phyloP scores from a whole-genome alignment of 257 asterid species.

The Ehretia macrophylla region DNA sequence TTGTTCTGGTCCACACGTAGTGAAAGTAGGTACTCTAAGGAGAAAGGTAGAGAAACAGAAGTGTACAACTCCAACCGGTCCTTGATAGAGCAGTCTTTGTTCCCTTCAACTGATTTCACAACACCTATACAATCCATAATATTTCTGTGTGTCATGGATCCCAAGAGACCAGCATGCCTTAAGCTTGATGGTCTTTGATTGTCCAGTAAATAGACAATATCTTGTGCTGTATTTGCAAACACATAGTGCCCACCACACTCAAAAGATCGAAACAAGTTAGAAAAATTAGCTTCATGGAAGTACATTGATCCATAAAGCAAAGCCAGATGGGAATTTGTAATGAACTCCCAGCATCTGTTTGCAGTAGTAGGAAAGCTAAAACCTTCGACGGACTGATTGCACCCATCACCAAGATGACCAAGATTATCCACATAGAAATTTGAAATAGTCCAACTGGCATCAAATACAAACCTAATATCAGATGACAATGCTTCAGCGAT shows the following conservation, averaged over 20 bases:
- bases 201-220: conserved; percentile 44
- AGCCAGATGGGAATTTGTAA: conserved; percentile 64
- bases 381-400: conserved; percentile 11
- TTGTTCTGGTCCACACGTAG: conserved; percentile 59
- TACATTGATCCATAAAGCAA: conserved; percentile 71
- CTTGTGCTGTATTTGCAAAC: conserved; percentile 38
- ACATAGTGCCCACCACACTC: conserved; percentile 44
- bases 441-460: conserved; percentile 67
- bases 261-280: conserved; percentile 42
- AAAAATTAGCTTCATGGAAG: conserved; percentile 48
- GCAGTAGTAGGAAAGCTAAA: conserved; percentile 21
- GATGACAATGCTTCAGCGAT: conserved; percentile 72
- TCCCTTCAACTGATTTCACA: conserved; percentile 31
- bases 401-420: conserved; percentile 30
- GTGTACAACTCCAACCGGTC: conserved; percentile 20
- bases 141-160: conserved; percentile 23
- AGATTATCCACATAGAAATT: conserved; percentile 39
- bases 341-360: conserved; percentile 49
- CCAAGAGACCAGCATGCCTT: conserved; percentile 31
- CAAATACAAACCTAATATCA: conserved; percentile 70
- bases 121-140: conserved; percentile 42
- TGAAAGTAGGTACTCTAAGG: conserved; percentile 56
- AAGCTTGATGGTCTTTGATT: conserved; percentile 30
- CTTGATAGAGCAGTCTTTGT: conserved; percentile 32
- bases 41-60: conserved; percentile 42